Evolutionary conservation across 495 filamentous ascomycete genomes (phyloP), one percentile per base, ranked within the genome.

Genomic region (Corynascus novoguineensis): DNA sequence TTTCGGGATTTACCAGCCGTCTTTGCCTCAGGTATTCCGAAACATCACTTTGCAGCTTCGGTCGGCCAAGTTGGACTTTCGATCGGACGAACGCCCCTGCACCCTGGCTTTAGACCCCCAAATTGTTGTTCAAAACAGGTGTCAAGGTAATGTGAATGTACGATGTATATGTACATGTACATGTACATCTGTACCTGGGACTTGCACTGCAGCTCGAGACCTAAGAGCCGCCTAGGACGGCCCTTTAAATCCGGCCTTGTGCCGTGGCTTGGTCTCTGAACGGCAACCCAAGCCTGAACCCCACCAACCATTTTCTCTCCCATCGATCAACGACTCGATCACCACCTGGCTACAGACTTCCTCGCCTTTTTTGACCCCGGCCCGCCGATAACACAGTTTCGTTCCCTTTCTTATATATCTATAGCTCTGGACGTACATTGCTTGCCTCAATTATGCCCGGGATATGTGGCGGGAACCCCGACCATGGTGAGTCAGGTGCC

Each of bases 401-500:
- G n/a, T 51, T 50, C 27, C 55, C 38, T 50, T 48, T 44, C 11
- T 34, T 60, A 55, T 19, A 12, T 29, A 5, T 46, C 60, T 19
- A 32, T 27, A 22, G 42, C 21, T 8, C 29, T 27, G 28, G 21
- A 12, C 51, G 42, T 19, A 38, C 21, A 14, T 52, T 46, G 22
- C 52, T 52, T 56, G 35, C 60, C 48, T 47, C 73, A 75, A 76
- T 68, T 76, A 79, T 79, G 76, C 73, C 71, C 68, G 70, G 68
- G 60, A 73, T 71, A 64, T 66, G 74, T 73, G 72, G 72, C 65
- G 71, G 69, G 61, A 66, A 70, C 60, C 67, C 65, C 60, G 72
- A 79, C 67, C 69, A 70, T 66, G 75, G 76, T 78, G 67, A 67
- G 75, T 72, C 57, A 53, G 28, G 34, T 42, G 48, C 34, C 6